A percentile compares a stretch with the other conserved stretches of the same genome.
Conservation (phyloP, 2,329 filamentous ascomycete genomes). For the Akanthomyces dipterigenus region DNA sequence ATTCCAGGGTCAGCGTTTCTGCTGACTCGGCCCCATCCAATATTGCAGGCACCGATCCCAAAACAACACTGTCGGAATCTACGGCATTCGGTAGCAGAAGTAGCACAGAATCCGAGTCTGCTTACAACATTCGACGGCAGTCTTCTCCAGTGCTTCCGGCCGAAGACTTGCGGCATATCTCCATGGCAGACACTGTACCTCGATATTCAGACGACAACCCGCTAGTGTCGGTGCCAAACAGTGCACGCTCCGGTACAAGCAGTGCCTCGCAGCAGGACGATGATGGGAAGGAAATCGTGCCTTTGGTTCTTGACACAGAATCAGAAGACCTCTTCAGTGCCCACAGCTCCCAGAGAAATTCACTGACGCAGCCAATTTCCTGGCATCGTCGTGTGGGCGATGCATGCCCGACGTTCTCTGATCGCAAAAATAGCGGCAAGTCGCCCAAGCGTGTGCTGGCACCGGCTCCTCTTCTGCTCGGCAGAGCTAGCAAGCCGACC, state of each 20-base stretch:
- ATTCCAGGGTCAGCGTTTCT: not conserved
- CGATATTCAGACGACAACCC: not conserved
- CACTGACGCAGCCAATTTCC: conserved; percentile 12
- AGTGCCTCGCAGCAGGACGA: not conserved
- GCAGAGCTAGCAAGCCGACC: conserved; percentile 33
- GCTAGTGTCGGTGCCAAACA: not conserved
- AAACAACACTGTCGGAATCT: not conserved
- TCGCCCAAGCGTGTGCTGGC: conserved; percentile 45
- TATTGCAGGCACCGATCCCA: not conserved
- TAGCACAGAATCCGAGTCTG: not conserved
- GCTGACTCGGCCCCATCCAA: conserved; percentile 1
- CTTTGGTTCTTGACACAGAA: conserved; percentile 37
- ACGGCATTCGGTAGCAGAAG: not conserved
- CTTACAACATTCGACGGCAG: conserved; percentile 29
- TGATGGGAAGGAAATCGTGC: conserved; percentile 28
- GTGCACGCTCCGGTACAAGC: not conserved
- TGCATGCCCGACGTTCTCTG: conserved; percentile 52
- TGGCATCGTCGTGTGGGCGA: conserved; percentile 56
- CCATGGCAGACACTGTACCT: not conserved
- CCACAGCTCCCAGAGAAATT: not conserved
- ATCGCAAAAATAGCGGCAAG: conserved; percentile 37
- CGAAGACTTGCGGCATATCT: conserved; percentile 21
- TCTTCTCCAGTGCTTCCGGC: conserved; percentile 45
- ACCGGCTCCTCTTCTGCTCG: conserved; percentile 49
- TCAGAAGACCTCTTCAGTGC: conserved; percentile 13